A percentile compares a stretch with the other conserved stretches of the same genome.
Evolutionary conservation across 805 yeast species (phyloP).

Genomic region (Candida rishiriensis): DNA sequence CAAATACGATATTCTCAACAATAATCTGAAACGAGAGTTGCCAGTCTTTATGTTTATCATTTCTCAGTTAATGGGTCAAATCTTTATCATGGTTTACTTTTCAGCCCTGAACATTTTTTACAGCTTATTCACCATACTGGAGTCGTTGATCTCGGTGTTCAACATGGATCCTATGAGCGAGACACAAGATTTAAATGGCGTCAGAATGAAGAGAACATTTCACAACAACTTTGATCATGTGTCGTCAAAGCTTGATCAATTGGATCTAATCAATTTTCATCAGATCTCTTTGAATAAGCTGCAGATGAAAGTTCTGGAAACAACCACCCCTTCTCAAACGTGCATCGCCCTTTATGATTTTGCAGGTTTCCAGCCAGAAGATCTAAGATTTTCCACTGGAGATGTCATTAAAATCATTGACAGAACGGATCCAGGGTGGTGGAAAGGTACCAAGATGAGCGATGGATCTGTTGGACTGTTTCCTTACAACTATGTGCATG

Average conservation of each 20-base stretch:
- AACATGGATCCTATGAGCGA: conserved; percentile 6
- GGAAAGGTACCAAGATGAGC: conserved; percentile 38
- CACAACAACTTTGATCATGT: conserved; percentile 5
- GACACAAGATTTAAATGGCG: conserved; percentile 4
- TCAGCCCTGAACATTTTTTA: conserved; percentile 32
- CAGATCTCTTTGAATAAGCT: conserved; percentile 12
- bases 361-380: conserved; percentile 34
- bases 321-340: conserved; percentile 9
- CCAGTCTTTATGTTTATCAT: conserved; percentile 39
- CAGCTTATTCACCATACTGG: conserved; percentile 10
- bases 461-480: conserved; percentile 40
- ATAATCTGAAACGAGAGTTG: conserved; percentile 39
- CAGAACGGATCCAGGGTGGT: conserved; percentile 40
- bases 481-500: conserved; percentile 43
- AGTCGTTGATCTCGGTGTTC: conserved; percentile 7
- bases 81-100: conserved; percentile 34
- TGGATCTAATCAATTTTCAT: conserved; percentile 14
- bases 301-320: conserved; percentile 14
- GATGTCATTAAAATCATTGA: conserved; percentile 39
- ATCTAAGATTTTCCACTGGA: conserved; percentile 39
- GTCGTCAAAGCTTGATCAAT: conserved; percentile 3
- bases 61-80: conserved; percentile 27
- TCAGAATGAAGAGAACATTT: conserved; percentile 6
- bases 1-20: conserved; percentile 36
- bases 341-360: conserved; percentile 41